phyloP scores from a whole-genome alignment of 805 yeast species.

The Torulaspora maleeae region DNA sequence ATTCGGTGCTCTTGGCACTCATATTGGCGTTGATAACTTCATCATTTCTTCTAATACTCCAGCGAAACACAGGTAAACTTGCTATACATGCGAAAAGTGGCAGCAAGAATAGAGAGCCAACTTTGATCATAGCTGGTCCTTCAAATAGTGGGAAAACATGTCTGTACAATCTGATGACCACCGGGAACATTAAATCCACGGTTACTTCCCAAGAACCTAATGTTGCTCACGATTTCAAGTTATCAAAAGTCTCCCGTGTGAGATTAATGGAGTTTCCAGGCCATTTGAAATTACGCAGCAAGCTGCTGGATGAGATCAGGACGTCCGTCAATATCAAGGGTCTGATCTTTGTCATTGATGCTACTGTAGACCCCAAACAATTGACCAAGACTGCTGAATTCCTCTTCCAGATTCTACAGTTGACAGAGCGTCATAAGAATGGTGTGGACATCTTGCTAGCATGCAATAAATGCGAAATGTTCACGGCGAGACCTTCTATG shows the following conservation, averaged over 20 bases:
- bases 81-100: constrained; percentile 13
- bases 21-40: constrained; percentile 20
- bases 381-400: constrained; percentile 54
- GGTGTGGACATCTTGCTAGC: constrained; percentile 75
- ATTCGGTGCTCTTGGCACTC: constrained; percentile 16
- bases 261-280: constrained; percentile 83
- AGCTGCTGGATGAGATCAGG: constrained; percentile 47
- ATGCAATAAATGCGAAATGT: constrained; percentile 80
- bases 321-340: constrained; percentile 52
- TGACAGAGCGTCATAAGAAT: constrained; percentile 57
- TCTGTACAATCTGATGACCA: constrained; percentile 40
- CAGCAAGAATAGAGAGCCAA: constrained; percentile 38
- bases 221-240: constrained; percentile 33
- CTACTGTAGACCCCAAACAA: constrained; percentile 49
- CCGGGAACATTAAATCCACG: constrained; percentile 34
- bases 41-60: constrained; percentile 17
- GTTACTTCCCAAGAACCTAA: constrained; percentile 53
- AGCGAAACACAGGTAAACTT: constrained; percentile 14
- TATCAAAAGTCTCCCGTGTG: constrained; percentile 40
- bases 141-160: constrained; percentile 64
- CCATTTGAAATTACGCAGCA: constrained; percentile 64
- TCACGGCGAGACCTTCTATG: constrained; percentile 68
- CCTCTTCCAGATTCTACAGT: constrained; percentile 53
- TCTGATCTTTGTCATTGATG: constrained; percentile 71
- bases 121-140: constrained; percentile 62